Conservation (phyloP, 208 protist genomes). For the Crithidia fasciculata region DNA sequence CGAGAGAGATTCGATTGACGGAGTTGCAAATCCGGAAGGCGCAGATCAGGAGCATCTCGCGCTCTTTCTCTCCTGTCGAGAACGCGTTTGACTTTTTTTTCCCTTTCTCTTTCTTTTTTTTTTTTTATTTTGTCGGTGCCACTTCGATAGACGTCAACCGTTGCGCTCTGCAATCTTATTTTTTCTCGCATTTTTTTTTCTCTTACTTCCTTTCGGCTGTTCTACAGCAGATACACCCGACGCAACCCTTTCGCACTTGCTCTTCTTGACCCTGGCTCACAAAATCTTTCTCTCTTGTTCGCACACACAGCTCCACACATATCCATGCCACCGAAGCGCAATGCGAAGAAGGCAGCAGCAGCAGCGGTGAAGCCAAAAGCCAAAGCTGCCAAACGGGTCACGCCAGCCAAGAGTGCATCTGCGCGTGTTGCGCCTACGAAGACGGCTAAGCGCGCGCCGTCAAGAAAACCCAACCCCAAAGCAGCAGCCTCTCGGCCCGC, state of each 20-base stretch:
- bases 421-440: not conserved
- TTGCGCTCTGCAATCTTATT: not conserved
- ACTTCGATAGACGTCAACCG: no score
- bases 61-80: not conserved
- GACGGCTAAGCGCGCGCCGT: not conserved
- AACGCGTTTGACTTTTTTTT: not conserved
- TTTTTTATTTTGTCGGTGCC: no score
- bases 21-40: no score
- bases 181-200: not conserved
- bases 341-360: conserved; percentile 4
- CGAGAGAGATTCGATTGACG: no score
- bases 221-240: not conserved
- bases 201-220: not conserved
- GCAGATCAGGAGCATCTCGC: not conserved
- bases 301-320: not conserved
- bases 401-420: not conserved
- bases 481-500: not conserved
- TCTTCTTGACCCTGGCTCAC: no score
- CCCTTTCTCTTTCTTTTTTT: no score
- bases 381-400: no score
- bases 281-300: no score
- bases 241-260: not conserved
- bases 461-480: not conserved
- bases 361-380: conserved; percentile 3
- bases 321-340: conserved; percentile 10